Evolutionary conservation across 352 stramenopile genomes (phyloP).

Genomic region (Pythium sukuiense): DNA sequence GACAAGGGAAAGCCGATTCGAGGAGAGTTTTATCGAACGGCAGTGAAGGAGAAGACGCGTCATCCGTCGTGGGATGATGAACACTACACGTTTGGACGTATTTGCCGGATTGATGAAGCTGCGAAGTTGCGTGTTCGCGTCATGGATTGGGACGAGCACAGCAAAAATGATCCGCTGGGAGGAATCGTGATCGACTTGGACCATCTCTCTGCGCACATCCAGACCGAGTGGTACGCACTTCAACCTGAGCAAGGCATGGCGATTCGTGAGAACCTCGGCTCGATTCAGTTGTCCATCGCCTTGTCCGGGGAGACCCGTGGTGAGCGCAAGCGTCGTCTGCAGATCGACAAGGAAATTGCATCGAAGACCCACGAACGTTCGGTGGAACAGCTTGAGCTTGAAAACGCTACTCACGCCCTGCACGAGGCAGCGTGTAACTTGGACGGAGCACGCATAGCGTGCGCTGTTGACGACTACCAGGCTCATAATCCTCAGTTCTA

Average conservation of each 20-base stretch:
- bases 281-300: conserved; percentile 51
- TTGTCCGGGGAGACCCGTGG: conserved; percentile 62
- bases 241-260: conserved; percentile 47
- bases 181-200: conserved; percentile 48
- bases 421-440: conserved; percentile 66
- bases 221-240: conserved; percentile 50
- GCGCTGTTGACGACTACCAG: conserved; percentile 63
- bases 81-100: conserved; percentile 62
- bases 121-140: conserved; percentile 51
- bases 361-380: conserved; percentile 63
- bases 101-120: conserved; percentile 58
- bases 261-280: conserved; percentile 46
- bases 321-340: conserved; percentile 45
- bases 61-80: conserved; percentile 64
- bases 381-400: conserved; percentile 58
- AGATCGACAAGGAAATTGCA: conserved; percentile 56
- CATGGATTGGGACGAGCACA: conserved; percentile 52
- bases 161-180: conserved; percentile 58
- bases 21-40: conserved; percentile 51
- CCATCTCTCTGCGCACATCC: conserved; percentile 46
- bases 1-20: conserved; percentile 47
- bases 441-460: conserved; percentile 69
- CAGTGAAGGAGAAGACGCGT: conserved; percentile 51
- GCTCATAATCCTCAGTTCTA: conserved; percentile 69
- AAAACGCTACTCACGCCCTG: conserved; percentile 64